A percentile compares a stretch with the other conserved stretches of the same genome.
phyloP scores from a whole-genome alignment of 495 filamentous ascomycete genomes.

The Penicillium tannophilum region DNA sequence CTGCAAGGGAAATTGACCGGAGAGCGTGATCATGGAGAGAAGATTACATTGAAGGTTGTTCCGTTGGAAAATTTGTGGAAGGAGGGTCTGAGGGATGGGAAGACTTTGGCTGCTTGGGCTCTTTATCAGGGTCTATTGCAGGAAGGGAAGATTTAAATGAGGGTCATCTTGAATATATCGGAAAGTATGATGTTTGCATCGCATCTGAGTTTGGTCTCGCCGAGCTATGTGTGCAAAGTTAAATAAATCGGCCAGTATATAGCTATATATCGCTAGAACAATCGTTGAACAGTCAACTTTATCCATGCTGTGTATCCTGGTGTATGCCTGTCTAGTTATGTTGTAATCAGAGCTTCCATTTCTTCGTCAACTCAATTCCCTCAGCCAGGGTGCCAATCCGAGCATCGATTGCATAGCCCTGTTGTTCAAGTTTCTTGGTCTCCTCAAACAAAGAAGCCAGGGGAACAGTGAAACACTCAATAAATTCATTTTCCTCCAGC shows the following conservation, averaged over 20 bases:
- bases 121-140: slow-evolving; percentile 71
- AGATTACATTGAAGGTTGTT: slow-evolving; percentile 77
- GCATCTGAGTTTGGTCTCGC: not conserved
- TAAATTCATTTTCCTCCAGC: slow-evolving; percentile 86
- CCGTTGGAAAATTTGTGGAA: slow-evolving; percentile 74
- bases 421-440: slow-evolving; percentile 64
- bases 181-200: not conserved
- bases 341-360: slow-evolving; percentile 40
- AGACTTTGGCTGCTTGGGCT: slow-evolving; percentile 75
- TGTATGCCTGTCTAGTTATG: not conserved
- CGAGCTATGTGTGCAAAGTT: not conserved
- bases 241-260: no score
- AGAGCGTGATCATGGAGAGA: slow-evolving; percentile 76
- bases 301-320: no score
- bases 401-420: slow-evolving; percentile 85
- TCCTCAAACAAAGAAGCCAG: slow-evolving; percentile 66
- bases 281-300: no score
- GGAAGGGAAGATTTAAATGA: slow-evolving; percentile 56
- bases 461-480: slow-evolving; percentile 77
- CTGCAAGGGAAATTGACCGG: slow-evolving; percentile 80
- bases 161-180: not conserved
- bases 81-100: slow-evolving; percentile 74
- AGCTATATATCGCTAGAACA: no score
- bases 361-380: slow-evolving; percentile 77
- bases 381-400: slow-evolving; percentile 82